Base-by-base conservation (phyloP, 2,329 filamentous ascomycete species). In the Xylogone sp. region DNA sequence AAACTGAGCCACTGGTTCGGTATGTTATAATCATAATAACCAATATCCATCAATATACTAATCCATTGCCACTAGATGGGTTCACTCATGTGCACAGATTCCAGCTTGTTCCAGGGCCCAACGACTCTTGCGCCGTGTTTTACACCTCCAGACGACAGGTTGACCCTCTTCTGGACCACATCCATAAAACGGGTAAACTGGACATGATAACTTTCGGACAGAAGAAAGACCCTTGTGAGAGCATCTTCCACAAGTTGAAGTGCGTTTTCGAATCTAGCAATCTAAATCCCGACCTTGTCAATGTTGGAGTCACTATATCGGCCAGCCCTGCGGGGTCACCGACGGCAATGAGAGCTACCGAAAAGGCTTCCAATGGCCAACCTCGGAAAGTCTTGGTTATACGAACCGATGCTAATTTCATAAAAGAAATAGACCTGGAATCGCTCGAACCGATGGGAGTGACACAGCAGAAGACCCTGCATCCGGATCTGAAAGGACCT, bases 51-150 rank as follows among this genome's bases (percentile, higher is more conserved):
- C n/a, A 39, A 84, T 61, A 72, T 75, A 27, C 74, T 85, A 12
- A 80, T 76, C 1, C 88, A 94, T 66, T 94, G 89, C 89, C 59
- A 89, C 94, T 63, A 87, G 90, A 94, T 64, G 87, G 87, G 5
- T 83, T 90, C 53, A 79, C 82, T 2, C 81, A 88, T 50, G 75
- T 82, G 1, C 87, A 93, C 69, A 82, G 81, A 22, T 93, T 93
- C 64, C 77, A 89, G 52, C 86, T 93, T 27, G 61, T 82, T 2
- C 64, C 76, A 0, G 56, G 74, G 0, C 60, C 63, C 1, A 52
- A 69, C 18, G 63, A 62, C 16, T 49, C 61, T 4, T 54, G 65
- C 9, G 70, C 72, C 29, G 85, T 92, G 2, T 71, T 77, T 21
- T 93, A 93, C 65, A 86, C 85, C 6, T 94, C 88, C 1, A 77